These are phyloP conservation scores for Dipteronia sinensis DNA, from an alignment of 345 rosid genomes.

Conservation along the genomic window DNA sequence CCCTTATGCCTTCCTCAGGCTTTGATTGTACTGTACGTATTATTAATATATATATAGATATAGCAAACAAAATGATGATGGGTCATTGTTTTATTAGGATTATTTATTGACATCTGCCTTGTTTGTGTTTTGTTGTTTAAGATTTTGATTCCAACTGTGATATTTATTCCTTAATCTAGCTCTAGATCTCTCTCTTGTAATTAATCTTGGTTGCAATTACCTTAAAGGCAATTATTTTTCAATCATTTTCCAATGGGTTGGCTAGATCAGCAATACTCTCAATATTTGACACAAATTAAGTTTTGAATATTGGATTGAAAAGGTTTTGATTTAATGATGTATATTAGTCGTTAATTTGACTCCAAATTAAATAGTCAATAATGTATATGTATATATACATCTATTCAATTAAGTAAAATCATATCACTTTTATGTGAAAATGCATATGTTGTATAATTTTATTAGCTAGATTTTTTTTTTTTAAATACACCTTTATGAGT, in stretches of 20 bases:
- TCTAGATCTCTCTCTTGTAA: neutral
- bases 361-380: too few species aligned
- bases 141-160: neutral
- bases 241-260: neutral
- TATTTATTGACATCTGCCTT: neutral
- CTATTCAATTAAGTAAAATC: too few species aligned
- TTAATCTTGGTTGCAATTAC: neutral
- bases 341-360: too few species aligned
- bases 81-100: neutral
- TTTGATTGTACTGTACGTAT: neutral
- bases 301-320: too few species aligned
- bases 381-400: too few species aligned
- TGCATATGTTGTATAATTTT: too few species aligned
- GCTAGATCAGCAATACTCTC: neutral
- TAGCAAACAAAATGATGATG: neutral
- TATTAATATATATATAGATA: too few species aligned
- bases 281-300: neutral
- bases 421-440: too few species aligned
- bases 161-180: neutral
- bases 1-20: neutral
- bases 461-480: too few species aligned
- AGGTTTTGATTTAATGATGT: too few species aligned
- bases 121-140: neutral
- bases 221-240: neutral
- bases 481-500: too few species aligned